Base-by-base conservation (phyloP, 768 basidiomycete species). In the Kwoniella newhampshirensis region DNA sequence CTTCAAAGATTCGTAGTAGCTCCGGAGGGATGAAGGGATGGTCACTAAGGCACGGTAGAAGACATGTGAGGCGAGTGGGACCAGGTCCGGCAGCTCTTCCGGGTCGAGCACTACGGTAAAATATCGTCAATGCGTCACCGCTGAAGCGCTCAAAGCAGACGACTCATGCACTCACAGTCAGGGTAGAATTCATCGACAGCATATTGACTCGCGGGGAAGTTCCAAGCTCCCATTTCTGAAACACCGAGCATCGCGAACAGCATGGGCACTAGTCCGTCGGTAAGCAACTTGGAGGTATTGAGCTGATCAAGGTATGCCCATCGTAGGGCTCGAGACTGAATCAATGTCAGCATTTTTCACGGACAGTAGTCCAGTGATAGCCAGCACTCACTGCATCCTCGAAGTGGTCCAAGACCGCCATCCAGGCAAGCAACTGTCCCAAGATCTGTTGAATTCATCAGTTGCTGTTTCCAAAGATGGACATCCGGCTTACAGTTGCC, bases 381-480 rank as follows among this genome's bases (percentile, higher is more conserved):
- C 8, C 30, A 20, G 1, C 11, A 70, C 89, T 61, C 73, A 93
- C 92, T 8, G 90, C 87, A 73, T 89, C 85, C 23, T 80, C 79
- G 76, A 96, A 96, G 18, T 87, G 79, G 67, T 92, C 89, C 60
- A 96, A 86, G 1, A 86, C 72, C n/a, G 90, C 78, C 86, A 93
- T 88, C 92, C 91, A 96, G 1, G 82, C 83, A 8, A 96, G 81
- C n/a, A 96, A 77, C 60, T 71, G 69, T 6, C 65, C 67, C 20
- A 68, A 44, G 4, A 54, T 63, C 70, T 58, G 47, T 43, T 13
- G 9, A 2, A 23, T 7, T 49, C 12, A 49, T 45, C 40, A 40
- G 23, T 23, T 25, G 15, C 13, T 12, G 3, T 36, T 15, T 18
- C 23, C 27, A 30, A 53, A 36, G 28, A n/a, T 15, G 35, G 36